Evolutionary conservation across 139 green algal genomes (phyloP), one percentile per base, ranked within the genome.

Genomic region (Auxenochlorella pyrenoidosa): DNA sequence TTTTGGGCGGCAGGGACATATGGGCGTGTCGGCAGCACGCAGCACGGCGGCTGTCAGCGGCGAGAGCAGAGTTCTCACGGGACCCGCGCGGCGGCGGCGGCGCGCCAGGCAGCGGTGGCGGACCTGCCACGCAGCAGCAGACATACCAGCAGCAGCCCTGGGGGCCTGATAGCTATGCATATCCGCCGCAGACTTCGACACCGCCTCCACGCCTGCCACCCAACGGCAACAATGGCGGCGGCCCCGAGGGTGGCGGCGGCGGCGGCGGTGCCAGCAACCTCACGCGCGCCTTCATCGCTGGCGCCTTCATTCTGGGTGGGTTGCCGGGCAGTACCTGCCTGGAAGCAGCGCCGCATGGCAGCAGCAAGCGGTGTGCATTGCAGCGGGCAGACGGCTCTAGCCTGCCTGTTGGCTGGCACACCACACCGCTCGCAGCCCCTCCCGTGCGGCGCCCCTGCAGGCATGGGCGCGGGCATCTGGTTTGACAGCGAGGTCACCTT

Each of bases 231-330:
- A 47, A 66, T 22, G 71, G 59, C 65, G 68, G 76, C 47, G 83
- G 88, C 18, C 76, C 85, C 34, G 41, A 76, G 1, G 73, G 71
- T 22, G 89, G 83, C 34, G 73, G 58, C 38, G 81, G 85, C 44
- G 87, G 79, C 41, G 76, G 77, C 43, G 84, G 85, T 32, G 40
- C 87, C 18, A 85, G 51, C 81, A 91, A 90, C 87, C 77, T 94
- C 32, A 94, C 91, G 28, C 94, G 93, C n/a, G 91, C 92, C 3
- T 87, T 96, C n/a, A 88, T 97, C 58, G 93, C 92, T 21, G 95
- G 94, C 8, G 94, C 96, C 0, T 99, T 99, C 90, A 93, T 99
- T 30, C 89, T 98, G 21, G 97, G 97, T 99, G 54, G 95, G 96
- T 32, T 36, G 66, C 13, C 30, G 70, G 21, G 91, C 94, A 41